Evolutionary conservation across 176 grass and related monocot species (phyloP), one percentile per base, ranked within the genome.

Genomic region (Avena insularis): DNA sequence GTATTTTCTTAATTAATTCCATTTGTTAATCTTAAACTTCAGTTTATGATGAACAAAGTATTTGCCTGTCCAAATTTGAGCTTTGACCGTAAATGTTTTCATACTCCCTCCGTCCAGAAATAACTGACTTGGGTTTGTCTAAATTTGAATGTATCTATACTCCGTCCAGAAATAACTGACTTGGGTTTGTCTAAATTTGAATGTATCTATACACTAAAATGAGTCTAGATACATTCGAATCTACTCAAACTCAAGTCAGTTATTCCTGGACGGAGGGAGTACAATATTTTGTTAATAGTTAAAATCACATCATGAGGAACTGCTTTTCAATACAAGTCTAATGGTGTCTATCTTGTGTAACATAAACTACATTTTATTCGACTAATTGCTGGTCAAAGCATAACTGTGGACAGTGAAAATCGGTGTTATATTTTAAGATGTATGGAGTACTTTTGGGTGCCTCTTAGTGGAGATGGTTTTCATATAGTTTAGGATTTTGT

Each of bases 1-100:
- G 12, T 49, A 14, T 31, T 78, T 79, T 40, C 40, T 47, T 67
- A 27, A 23, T 82, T 61, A 70, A 59, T 31, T 88, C 15, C 14
- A 9, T 63, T 51, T 47, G 15, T 91, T 55, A 70, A 62, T 88
- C 40, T 69, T 81, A 60, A 80, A 81, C 71, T 77, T 43, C 19
- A 79, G 17, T 27, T 36, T 59, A 21, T 78, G 36, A 49, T 76
- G 8, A 64, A 74, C 10, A 45, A 19, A 29, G 12, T 48, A 49
- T 27, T 31, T 76, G 1, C 12, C 23, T 76, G 13, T 76, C 48
- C 49, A 17, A 31, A 74, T 74, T 74, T 49, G 71, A 48, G 45
- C 20, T 49, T 13, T 48, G 43, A 74, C 46, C 11, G 2, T 74
- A 49, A 49, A 49, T 3, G 25, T 14, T 23, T 5, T 23, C 12